phyloP scores from a whole-genome alignment of 2,329 filamentous ascomycete genomes.

The Byssochlamys sp. region DNA sequence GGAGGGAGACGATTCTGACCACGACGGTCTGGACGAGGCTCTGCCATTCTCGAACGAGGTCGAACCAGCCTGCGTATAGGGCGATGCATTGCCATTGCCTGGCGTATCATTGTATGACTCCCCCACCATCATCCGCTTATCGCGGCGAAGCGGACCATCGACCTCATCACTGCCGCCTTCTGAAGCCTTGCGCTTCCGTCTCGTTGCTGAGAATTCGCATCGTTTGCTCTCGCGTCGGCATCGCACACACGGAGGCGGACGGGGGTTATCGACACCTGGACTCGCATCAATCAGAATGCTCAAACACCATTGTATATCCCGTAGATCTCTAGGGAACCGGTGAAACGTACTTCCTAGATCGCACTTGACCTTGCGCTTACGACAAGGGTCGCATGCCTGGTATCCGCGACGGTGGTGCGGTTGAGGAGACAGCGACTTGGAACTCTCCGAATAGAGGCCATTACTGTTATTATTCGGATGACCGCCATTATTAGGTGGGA shows the following conservation, averaged over 20 bases:
- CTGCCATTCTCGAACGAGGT: slow-evolving; percentile 16
- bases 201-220: slow-evolving; percentile 90
- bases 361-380: slow-evolving; percentile 42
- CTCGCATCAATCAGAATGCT: slow-evolving; percentile 7
- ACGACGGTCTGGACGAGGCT: slow-evolving; percentile 18
- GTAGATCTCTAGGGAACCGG: no score
- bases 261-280: slow-evolving; percentile 71
- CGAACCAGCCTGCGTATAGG: slow-evolving; percentile 18
- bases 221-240: slow-evolving; percentile 92
- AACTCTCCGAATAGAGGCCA: slow-evolving; percentile 11
- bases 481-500: not conserved
- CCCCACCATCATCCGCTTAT: slow-evolving; percentile 44
- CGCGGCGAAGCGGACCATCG: slow-evolving; percentile 33
- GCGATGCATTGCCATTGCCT: slow-evolving; percentile 16
- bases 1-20: slow-evolving; percentile 20
- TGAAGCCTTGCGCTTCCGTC: slow-evolving; percentile 75
- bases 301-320: not conserved
- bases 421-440: slow-evolving; percentile 24
- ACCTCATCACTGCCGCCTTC: slow-evolving; percentile 37
- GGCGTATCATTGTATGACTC: slow-evolving; percentile 28
- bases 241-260: slow-evolving; percentile 85
- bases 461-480: slow-evolving; percentile 4
- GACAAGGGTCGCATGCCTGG: slow-evolving; percentile 41
- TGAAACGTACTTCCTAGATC: slow-evolving; percentile 36
- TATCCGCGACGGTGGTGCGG: slow-evolving; percentile 38